A percentile compares a stretch with the other conserved stretches of the same genome.
These are phyloP conservation scores for Camellia oleifera DNA, from an alignment of 179 eudicot species.

Conservation along the genomic window DNA sequence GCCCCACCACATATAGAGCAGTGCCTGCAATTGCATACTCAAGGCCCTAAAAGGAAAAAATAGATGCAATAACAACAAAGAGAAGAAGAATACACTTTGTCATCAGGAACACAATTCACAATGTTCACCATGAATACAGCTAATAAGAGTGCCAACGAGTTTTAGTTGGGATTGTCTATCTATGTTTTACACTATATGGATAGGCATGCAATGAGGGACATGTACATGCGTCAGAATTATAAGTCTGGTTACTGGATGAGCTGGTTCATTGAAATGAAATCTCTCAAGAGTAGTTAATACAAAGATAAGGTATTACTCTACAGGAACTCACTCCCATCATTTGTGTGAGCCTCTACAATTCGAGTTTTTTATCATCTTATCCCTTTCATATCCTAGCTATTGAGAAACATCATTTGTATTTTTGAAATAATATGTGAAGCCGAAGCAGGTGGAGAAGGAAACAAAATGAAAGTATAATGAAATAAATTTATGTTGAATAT, in stretches of 20 bases:
- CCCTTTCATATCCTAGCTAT: not conserved
- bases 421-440: not conserved
- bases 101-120: not conserved
- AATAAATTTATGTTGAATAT: not conserved
- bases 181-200: not conserved
- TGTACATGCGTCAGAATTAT: not conserved
- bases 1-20: constrained; percentile 75
- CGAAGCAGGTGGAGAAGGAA: not conserved
- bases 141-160: not conserved
- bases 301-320: not conserved
- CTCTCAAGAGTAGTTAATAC: not conserved
- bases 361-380: not conserved
- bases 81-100: not conserved
- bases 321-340: not conserved
- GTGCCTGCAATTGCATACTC: constrained; percentile 98
- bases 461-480: not conserved
- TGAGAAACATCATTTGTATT: not conserved
- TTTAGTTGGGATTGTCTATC: not conserved
- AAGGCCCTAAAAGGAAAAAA: constrained; percentile 53
- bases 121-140: not conserved
- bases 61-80: too few relatives aligned
- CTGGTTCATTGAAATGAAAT: not conserved
- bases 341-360: not conserved
- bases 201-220: not conserved
- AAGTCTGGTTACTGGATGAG: not conserved